A percentile compares a stretch with the other conserved stretches of the same genome.
phyloP scores from a whole-genome alignment of 345 rosid species.

The Fremontodendron californicum region DNA sequence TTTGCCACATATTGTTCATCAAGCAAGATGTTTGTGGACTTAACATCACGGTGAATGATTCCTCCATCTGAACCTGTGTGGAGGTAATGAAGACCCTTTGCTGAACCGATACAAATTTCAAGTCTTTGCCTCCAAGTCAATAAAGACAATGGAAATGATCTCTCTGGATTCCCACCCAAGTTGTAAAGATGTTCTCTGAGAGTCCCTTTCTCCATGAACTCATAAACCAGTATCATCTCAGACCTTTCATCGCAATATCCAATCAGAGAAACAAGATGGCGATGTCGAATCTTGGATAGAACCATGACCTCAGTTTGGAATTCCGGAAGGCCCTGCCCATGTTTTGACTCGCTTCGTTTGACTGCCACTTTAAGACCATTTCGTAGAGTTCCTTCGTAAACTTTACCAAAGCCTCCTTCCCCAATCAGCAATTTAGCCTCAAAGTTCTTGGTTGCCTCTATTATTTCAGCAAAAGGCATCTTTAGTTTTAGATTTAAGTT shows the following conservation, averaged over 20 bases:
- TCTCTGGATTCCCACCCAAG: background rate
- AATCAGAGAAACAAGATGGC: slow-evolving; percentile 60
- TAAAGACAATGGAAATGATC: slow-evolving; percentile 23
- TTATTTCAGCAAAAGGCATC: slow-evolving; percentile 40
- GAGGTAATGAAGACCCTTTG: slow-evolving; percentile 50
- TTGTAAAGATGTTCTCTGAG: slow-evolving; percentile 44
- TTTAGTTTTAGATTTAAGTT: slow-evolving; percentile 33
- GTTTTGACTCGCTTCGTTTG: slow-evolving; percentile 39
- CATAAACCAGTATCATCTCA: slow-evolving; percentile 60
- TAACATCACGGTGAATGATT: slow-evolving; percentile 56
- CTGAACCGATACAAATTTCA: slow-evolving; percentile 58
- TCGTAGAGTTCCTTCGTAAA: slow-evolving; percentile 37
- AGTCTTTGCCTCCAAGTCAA: slow-evolving; percentile 53
- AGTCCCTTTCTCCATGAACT: slow-evolving; percentile 59
- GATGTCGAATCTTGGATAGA: slow-evolving; percentile 58
- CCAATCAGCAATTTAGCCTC: slow-evolving; percentile 31
- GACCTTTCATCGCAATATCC: slow-evolving; percentile 59
- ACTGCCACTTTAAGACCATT: slow-evolving; percentile 45
- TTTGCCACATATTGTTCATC: slow-evolving; percentile 40
- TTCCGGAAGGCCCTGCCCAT: slow-evolving; percentile 45
- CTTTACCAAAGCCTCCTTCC: slow-evolving; percentile 44
- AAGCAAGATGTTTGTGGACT: slow-evolving; percentile 56
- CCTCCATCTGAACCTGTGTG: slow-evolving; percentile 36
- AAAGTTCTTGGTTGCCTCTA: slow-evolving; percentile 42
- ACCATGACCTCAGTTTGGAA: slow-evolving; percentile 53